Evolutionary conservation across 257 asterid species (phyloP).

Genomic region (Craterostigma plantagineum): DNA sequence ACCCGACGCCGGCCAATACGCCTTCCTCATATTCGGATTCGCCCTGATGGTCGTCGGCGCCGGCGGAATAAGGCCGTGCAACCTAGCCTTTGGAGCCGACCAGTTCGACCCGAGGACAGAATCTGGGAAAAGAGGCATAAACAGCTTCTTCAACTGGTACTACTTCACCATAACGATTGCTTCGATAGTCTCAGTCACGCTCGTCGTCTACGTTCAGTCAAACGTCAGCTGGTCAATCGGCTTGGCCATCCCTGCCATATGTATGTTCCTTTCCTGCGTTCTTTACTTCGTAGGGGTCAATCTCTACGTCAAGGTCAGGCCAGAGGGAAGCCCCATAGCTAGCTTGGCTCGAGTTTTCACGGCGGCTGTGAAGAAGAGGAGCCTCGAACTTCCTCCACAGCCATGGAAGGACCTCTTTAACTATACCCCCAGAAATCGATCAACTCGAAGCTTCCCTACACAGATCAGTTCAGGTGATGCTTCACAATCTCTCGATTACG

Average conservation of each 20-base stretch:
- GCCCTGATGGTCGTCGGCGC: slow-evolving; percentile 44
- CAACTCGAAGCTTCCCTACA: slow-evolving; percentile 45
- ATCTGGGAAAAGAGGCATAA: slow-evolving; percentile 40
- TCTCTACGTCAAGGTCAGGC: slow-evolving; percentile 51
- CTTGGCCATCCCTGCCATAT: slow-evolving; percentile 28
- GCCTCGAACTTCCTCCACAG: slow-evolving; percentile 22
- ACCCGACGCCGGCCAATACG: slow-evolving; percentile 38
- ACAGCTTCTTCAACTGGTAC: slow-evolving; percentile 80
- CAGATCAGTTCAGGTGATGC: slow-evolving; percentile 58
- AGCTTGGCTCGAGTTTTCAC: slow-evolving; percentile 35
- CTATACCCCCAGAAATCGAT: slow-evolving; percentile 24
- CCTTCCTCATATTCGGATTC: slow-evolving; percentile 37
- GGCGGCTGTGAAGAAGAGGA: slow-evolving; percentile 43
- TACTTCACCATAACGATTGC: slow-evolving; percentile 57
- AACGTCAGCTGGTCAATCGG: slow-evolving; percentile 67
- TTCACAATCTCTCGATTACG: too few species aligned
- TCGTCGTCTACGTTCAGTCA: slow-evolving; percentile 57
- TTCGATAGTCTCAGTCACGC: slow-evolving; percentile 37
- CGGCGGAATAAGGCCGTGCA: slow-evolving; percentile 64
- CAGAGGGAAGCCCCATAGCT: slow-evolving; percentile 61
- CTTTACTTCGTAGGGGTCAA: slow-evolving; percentile 31
- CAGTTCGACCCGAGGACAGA: slow-evolving; percentile 50
- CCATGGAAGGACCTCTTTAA: slow-evolving; percentile 27
- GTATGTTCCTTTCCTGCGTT: slow-evolving; percentile 36
- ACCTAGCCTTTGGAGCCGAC: slow-evolving; percentile 65